These are phyloP conservation scores for Amanita jacksonii DNA, from an alignment of 768 basidiomycete species.

Conservation along the genomic window DNA sequence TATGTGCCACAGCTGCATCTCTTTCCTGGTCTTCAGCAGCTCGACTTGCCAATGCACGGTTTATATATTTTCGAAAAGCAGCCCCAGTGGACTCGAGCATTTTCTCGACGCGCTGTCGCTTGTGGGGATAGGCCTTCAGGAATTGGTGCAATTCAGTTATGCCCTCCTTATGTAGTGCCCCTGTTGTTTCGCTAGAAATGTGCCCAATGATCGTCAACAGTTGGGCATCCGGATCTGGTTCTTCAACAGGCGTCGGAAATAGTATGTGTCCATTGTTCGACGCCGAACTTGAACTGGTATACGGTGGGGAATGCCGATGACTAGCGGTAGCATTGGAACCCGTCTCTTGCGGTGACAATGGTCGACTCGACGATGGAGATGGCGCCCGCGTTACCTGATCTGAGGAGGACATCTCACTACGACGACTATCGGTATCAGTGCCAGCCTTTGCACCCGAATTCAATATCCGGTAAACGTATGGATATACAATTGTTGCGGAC, in stretches of 20 bases:
- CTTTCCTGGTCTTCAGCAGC: constrained; percentile 83
- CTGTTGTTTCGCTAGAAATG: constrained; percentile 83
- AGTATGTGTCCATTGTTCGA: constrained; percentile 48
- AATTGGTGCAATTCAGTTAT: constrained; percentile 93
- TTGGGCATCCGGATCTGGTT: constrained; percentile 83
- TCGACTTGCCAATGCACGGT: constrained; percentile 75
- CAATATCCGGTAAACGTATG: constrained; percentile 87
- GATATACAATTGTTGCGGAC: constrained; percentile 95
- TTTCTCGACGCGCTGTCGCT: constrained; percentile 74
- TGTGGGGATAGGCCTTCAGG: constrained; percentile 84
- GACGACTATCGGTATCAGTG: constrained; percentile 25
- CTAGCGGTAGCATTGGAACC: constrained; percentile 34
- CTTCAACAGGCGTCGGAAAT: constrained; percentile 49
- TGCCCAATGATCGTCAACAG: constrained; percentile 76
- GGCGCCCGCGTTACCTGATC: constrained; percentile 36
- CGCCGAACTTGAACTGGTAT: constrained; percentile 59
- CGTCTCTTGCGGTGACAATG: constrained; percentile 63
- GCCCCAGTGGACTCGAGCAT: constrained; percentile 83
- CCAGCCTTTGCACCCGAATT: constrained; percentile 51
- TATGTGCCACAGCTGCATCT: constrained; percentile 73
- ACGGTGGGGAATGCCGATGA: constrained; percentile 50
- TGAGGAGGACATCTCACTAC: constrained; percentile 22
- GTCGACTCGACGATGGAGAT: constrained; percentile 57
- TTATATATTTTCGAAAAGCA: constrained; percentile 88
- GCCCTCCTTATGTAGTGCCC: constrained; percentile 85